Evolutionary conservation across 2,329 filamentous ascomycete species (phyloP), one percentile per base, ranked within the genome.

Genomic region (Penicillium italicum): DNA sequence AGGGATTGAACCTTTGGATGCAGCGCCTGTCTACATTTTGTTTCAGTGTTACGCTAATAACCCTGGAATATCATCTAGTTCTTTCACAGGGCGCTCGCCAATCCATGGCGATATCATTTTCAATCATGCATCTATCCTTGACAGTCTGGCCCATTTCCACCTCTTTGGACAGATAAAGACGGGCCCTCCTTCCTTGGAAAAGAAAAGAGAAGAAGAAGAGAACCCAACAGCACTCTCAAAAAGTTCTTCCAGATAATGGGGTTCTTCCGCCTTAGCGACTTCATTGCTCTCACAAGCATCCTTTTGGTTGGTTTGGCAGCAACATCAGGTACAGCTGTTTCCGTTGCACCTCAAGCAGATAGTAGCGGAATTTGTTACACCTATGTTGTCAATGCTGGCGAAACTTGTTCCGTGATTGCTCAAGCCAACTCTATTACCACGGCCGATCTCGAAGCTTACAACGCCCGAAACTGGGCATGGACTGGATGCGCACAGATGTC

Each of bases 391-490:
- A 24, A 69, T 18, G 30, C 50, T 0, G 61, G 60, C 3, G 77
- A 80, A 47, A 64, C 41, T 24, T 80, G 76, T 60, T 37, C 54
- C 7, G 52, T 37, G 4, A 65, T 79, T 55, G 75, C 71, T 4
- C 60, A 62, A 3, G 53, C 56, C 0, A 53, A 78, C 56, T 61
- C 65, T 6, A 62, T 81, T 16, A 77, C 70, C 0, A 54, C 65
- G 0, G 61, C 69, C 1, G 66, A 79, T 3, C 69, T 83, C n/a
- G 69, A 76, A 31, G 55, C 53, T 0, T 73, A 69, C 41, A 80
- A 80, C 61, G 70, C 68, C 14, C 63, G 71, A 1, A 79, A 75
- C 5, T 80, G 75, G 75, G 76, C 67, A 31, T 79, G 75, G 75
- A 60, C 38, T 22, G 75, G 74, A 7, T 80, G 77, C 59, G 47